phyloP scores from a whole-genome alignment of 768 basidiomycete genomes.

The Suillus occidentalis region DNA sequence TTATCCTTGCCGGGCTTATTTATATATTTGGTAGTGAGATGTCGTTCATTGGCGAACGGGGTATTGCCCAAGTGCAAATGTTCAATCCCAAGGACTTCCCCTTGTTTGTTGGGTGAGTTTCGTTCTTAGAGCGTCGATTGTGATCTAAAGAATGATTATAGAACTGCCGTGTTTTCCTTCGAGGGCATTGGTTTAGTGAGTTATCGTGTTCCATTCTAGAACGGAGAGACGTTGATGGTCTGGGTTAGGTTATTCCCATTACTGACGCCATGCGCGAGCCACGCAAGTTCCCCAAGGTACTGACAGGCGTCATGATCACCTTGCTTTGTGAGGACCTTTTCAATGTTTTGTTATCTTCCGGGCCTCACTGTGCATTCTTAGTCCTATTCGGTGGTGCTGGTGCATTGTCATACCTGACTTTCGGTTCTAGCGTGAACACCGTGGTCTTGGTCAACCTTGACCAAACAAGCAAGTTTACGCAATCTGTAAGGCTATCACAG shows the following conservation, averaged over 20 bases:
- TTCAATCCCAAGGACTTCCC: constrained; percentile 93
- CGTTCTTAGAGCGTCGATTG: background rate
- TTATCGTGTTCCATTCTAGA: constrained; percentile 5
- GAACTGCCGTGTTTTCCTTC: constrained; percentile 97
- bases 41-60: constrained; percentile 59
- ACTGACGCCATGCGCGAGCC: constrained; percentile 97
- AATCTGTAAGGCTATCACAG: constrained; percentile 59
- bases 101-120: constrained; percentile 81
- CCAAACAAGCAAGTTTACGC: constrained; percentile 78
- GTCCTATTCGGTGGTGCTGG: constrained; percentile 90
- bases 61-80: constrained; percentile 75
- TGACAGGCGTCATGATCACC: constrained; percentile 92
- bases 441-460: constrained; percentile 96
- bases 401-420: constrained; percentile 82
- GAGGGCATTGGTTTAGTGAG: constrained; percentile 92
- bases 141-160: constrained; percentile 27
- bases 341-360: background rate
- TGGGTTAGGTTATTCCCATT: constrained; percentile 82
- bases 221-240: constrained; percentile 3
- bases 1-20: constrained; percentile 85
- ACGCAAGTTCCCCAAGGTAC: constrained; percentile 82
- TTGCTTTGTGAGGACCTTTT: constrained; percentile 53
- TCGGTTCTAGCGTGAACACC: constrained; percentile 84
- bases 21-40: constrained; percentile 91
- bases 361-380: constrained; percentile 24